Percentiles rank a stretch among this genome's conserved stretches.
Evolutionary conservation across 2,329 filamentous ascomycete species (phyloP).

Genomic region (Penicillium sp.): DNA sequence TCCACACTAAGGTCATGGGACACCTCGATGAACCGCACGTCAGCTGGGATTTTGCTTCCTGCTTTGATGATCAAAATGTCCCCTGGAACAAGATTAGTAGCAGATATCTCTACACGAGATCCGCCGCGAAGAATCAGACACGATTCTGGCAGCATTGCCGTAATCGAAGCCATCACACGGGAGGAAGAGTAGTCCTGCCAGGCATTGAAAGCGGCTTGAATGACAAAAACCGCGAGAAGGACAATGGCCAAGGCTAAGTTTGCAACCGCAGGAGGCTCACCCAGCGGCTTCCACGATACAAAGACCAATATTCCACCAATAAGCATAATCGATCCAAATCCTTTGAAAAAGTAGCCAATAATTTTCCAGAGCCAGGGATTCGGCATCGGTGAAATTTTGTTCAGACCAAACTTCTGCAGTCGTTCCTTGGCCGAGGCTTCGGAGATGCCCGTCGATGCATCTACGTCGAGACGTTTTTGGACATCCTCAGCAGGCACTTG

Average conservation of each 20-base stretch:
- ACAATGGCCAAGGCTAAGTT: slow-evolving; percentile 75
- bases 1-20: too few relatives aligned
- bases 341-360: slow-evolving; percentile 72
- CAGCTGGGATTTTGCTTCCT: slow-evolving; percentile 59
- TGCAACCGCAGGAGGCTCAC: slow-evolving; percentile 67
- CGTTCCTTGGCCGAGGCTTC: slow-evolving; percentile 56
- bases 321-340: slow-evolving; percentile 71
- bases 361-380: slow-evolving; percentile 60
- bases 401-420: slow-evolving; percentile 62
- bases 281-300: slow-evolving; percentile 73
- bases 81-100: slow-evolving; percentile 57
- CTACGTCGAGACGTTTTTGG: slow-evolving; percentile 59
- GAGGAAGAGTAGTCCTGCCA: slow-evolving; percentile 76
- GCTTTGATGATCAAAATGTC: slow-evolving; percentile 53
- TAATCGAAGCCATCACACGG: slow-evolving; percentile 76
- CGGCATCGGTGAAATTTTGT: slow-evolving; percentile 65
- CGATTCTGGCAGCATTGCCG: slow-evolving; percentile 73
- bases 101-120: slow-evolving; percentile 7
- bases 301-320: slow-evolving; percentile 70
- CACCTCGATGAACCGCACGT: slow-evolving; percentile 41
- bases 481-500: slow-evolving; percentile 58
- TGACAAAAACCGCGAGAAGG: slow-evolving; percentile 66
- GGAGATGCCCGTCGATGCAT: slow-evolving; percentile 60
- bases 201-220: slow-evolving; percentile 68
- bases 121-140: slow-evolving; percentile 66